Percentiles rank a stretch among this genome's conserved stretches.
phyloP scores from a whole-genome alignment of 306 rosid genomes.

The Elaeagnus macrophylla region DNA sequence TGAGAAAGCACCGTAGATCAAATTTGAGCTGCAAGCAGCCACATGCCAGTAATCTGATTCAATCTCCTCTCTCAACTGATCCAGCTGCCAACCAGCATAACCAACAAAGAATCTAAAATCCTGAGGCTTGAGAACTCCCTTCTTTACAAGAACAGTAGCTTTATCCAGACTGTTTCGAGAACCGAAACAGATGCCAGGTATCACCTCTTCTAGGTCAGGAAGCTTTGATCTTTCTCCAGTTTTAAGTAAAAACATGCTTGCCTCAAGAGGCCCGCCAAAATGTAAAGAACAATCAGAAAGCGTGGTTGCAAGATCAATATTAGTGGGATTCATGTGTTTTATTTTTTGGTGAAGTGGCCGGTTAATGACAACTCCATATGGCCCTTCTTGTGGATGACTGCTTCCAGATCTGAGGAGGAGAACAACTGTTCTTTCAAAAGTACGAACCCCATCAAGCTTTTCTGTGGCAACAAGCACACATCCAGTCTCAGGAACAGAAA shows the following conservation, averaged over 20 bases:
- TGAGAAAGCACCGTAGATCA: constrained; percentile 45
- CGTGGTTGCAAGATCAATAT: constrained; percentile 74
- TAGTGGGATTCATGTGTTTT: constrained; percentile 76
- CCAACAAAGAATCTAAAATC: constrained; percentile 91
- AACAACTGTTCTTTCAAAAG: constrained; percentile 86
- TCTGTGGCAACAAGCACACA: constrained; percentile 94
- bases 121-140: constrained; percentile 71
- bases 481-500: constrained; percentile 86
- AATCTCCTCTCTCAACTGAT: constrained; percentile 90
- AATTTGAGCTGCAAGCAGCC: constrained; percentile 91
- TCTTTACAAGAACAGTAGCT: constrained; percentile 80
- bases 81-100: constrained; percentile 98
- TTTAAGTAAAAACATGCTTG: constrained; percentile 80
- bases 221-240: constrained; percentile 51
- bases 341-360: constrained; percentile 87
- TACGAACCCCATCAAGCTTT: constrained; percentile 83
- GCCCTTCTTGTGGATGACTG: constrained; percentile 85
- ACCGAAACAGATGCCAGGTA: constrained; percentile 85
- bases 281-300: constrained; percentile 81
- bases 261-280: constrained; percentile 96
- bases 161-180: constrained; percentile 79
- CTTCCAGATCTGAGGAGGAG: constrained; percentile 92
- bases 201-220: constrained; percentile 79
- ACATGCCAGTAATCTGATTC: constrained; percentile 88
- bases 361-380: constrained; percentile 84